Base-by-base conservation (phyloP, 2,329 filamentous ascomycete species). In the Trichoderma hamatum region DNA sequence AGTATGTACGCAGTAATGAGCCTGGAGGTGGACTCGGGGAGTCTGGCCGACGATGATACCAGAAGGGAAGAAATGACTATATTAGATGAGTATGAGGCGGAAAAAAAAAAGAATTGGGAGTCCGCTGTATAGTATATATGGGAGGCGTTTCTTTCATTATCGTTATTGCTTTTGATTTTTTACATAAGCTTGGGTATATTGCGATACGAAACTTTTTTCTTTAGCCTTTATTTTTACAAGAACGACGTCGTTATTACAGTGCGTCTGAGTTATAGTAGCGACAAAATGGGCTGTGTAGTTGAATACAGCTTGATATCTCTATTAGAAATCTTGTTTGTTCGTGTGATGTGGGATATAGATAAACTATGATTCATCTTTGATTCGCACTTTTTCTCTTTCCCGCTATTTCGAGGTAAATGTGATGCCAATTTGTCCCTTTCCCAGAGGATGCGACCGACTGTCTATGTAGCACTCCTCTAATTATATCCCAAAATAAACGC, bases 121-220 rank as follows among this genome's bases (percentile, higher is more conserved):
- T 32, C 34, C 26, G 46, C 43, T 61, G 66, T 68, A 62, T 61
- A 55, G 46, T 55, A 62, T 68, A 68, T 68, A 68, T 68, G 66
- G 66, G 66, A 68, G 66, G 66, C 55, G 66, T 54, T 51, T 34
- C 19, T 55, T 32, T 30, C 36, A 52, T 34, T 28, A 52, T 34
- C 19, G 24, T 58, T 58, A 7, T 58, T 24, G 30, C 30, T 32
- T 9, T 26, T 26, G 1, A 30, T 55, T 49, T 56, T 26, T 24
- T 34, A 19, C 39, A 13, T 30, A 24, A 63, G 60, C 30, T 63
- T 63, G 60, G 46, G 46, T 54, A 63, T 63, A 49, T 39, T 30
- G 39, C 39, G 43, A 54, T 54, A 54, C 26, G 32, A 54, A 52
- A 49, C 13, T 52, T 63, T 10, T 16, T 19, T 62, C n/a, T 24